Percentiles rank a stretch among this genome's conserved stretches.
Evolutionary conservation across 805 yeast genomes (phyloP).

Genomic region (Yarrowia sp.): DNA sequence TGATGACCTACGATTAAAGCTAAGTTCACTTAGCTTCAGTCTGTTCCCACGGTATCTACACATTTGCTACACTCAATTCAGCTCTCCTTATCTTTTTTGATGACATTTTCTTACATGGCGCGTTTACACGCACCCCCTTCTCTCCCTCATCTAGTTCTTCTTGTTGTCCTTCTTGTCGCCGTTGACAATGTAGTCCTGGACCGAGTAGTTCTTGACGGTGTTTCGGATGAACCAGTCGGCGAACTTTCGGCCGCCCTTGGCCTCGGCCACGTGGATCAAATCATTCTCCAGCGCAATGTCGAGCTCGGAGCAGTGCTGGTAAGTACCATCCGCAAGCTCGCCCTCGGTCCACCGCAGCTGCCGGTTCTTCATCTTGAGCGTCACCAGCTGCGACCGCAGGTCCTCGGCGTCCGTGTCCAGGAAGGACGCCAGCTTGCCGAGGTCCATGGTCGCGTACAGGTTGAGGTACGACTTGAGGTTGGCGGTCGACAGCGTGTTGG

Average conservation of each 20-base stretch:
- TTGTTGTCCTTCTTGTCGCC: conserved; percentile 43
- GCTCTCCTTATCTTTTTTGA: too few relatives aligned
- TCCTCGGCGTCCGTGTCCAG: conserved; percentile 51
- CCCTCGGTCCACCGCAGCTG: conserved; percentile 57
- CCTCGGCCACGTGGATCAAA: conserved; percentile 55
- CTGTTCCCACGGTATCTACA: too few relatives aligned
- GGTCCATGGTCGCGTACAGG: conserved; percentile 57
- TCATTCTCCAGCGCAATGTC: conserved; percentile 55
- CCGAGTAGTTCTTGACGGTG: conserved; percentile 55
- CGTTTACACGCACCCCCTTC: too few relatives aligned
- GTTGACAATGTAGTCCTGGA: conserved; percentile 53
- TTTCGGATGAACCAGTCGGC: conserved; percentile 61
- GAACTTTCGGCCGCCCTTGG: conserved; percentile 56
- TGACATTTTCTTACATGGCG: too few relatives aligned
- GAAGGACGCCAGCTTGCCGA: conserved; percentile 54
- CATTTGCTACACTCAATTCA: too few relatives aligned
- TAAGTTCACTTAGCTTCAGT: too few relatives aligned
- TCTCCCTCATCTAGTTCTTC: not conserved
- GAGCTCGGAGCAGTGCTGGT: conserved; percentile 54
- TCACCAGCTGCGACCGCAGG: conserved; percentile 52
- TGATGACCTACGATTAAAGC: too few relatives aligned
- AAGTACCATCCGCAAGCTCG: conserved; percentile 54
- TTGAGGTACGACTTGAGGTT: conserved; percentile 56
- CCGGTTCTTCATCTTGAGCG: conserved; percentile 56
- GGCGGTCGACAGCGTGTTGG: conserved; percentile 52